Conservation (phyloP, 2,329 filamentous ascomycete species). For the Arthroderma sp. region DNA sequence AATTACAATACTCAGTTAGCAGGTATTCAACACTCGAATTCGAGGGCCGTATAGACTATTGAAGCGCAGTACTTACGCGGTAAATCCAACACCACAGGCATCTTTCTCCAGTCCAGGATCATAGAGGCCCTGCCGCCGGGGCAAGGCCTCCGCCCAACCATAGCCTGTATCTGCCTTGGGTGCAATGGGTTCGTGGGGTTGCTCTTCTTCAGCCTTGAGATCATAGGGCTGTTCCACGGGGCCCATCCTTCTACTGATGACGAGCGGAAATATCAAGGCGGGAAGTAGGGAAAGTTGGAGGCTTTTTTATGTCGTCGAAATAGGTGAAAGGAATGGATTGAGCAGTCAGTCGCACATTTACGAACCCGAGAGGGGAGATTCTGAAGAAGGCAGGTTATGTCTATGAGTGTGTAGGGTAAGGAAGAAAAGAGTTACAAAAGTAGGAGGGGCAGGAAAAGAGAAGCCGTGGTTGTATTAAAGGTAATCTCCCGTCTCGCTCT, state of each 20-base stretch:
- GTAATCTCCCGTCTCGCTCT: too few species aligned
- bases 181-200: slow-evolving; percentile 37
- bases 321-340: too few species aligned
- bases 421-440: too few species aligned
- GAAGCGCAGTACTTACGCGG: slow-evolving; percentile 53
- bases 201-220: slow-evolving; percentile 33
- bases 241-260: slow-evolving; percentile 38
- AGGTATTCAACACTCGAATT: background rate
- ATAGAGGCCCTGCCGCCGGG: slow-evolving; percentile 96
- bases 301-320: too few species aligned
- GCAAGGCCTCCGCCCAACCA: slow-evolving; percentile 90
- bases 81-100: slow-evolving; percentile 98
- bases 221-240: slow-evolving; percentile 37
- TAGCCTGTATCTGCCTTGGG: slow-evolving; percentile 50
- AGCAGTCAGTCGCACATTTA: too few species aligned
- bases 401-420: too few species aligned
- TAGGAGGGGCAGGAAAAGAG: too few species aligned
- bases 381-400: too few species aligned
- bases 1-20: slow-evolving; percentile 2
- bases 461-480: too few species aligned
- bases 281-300: too few species aligned
- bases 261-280: slow-evolving; percentile 23
- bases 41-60: background rate
- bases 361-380: too few species aligned
- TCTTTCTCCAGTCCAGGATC: slow-evolving; percentile 94